Percentiles rank a stretch among this genome's conserved stretches.
These are phyloP conservation scores for Boletales sp. DNA, from an alignment of 768 basidiomycete species.

Conservation along the genomic window DNA sequence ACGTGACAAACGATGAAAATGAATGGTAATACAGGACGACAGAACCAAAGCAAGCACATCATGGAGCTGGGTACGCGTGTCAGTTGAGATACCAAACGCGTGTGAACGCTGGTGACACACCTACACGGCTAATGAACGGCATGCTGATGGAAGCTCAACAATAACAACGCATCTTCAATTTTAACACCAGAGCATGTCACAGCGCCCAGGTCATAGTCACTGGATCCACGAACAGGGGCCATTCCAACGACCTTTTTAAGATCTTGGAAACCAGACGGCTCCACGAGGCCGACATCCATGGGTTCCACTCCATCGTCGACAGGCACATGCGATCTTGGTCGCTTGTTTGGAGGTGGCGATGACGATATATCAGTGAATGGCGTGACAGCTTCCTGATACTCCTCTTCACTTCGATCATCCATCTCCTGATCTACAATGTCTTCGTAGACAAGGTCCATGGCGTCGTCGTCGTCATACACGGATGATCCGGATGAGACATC, in stretches of 20 bases:
- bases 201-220: conserved; percentile 27
- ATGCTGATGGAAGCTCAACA: conserved; percentile 73
- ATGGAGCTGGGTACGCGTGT: conserved; percentile 13
- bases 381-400: conserved; percentile 71
- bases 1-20: conserved; percentile 7
- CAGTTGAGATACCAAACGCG: not conserved
- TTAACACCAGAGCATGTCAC: conserved; percentile 49
- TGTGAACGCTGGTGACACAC: conserved; percentile 11
- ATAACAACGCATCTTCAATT: conserved; percentile 70
- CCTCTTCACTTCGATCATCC: conserved; percentile 57
- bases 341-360: conserved; percentile 34
- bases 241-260: conserved; percentile 43
- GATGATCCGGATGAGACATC: conserved; percentile 52
- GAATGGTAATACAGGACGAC: conserved; percentile 20
- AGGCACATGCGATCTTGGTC: conserved; percentile 27
- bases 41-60: conserved; percentile 12
- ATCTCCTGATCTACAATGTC: conserved; percentile 49
- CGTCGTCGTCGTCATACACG: conserved; percentile 39
- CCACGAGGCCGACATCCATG: conserved; percentile 36
- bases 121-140: conserved; percentile 45
- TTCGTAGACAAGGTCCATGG: conserved; percentile 48
- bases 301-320: conserved; percentile 27
- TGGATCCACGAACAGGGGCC: conserved; percentile 13
- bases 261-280: conserved; percentile 43
- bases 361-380: conserved; percentile 57